A percentile compares a stretch with the other conserved stretches of the same genome.
Conservation (phyloP, 106 monocot species). For the Dioscorea alata region DNA sequence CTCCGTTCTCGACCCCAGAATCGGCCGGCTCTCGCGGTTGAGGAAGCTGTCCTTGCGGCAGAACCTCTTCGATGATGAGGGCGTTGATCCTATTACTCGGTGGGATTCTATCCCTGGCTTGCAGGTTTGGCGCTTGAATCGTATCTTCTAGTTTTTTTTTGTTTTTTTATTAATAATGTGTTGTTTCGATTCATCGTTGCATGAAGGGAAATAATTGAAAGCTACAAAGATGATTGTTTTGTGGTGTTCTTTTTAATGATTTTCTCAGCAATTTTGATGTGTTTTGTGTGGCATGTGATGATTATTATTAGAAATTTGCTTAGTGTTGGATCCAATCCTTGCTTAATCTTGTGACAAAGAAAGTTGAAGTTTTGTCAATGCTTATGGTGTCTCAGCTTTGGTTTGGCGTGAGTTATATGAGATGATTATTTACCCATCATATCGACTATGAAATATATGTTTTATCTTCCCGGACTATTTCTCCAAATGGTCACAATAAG, state of each 20-base stretch:
- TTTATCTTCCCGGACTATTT: too few relatives aligned
- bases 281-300: neutral
- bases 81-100: slow-evolving; percentile 38
- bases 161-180: neutral
- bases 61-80: slow-evolving; percentile 74
- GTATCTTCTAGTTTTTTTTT: neutral
- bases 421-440: too few relatives aligned
- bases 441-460: too few relatives aligned
- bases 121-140: slow-evolving; percentile 22
- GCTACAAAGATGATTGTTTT: neutral
- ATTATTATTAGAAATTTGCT: too few relatives aligned
- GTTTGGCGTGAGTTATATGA: neutral
- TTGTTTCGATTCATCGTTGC: neutral
- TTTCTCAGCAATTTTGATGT: neutral
- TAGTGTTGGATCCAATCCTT: neutral
- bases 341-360: neutral
- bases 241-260: neutral
- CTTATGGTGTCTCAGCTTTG: neutral
- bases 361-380: too few relatives aligned
- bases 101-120: slow-evolving; percentile 62
- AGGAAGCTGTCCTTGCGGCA: slow-evolving; percentile 84
- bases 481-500: too few relatives aligned
- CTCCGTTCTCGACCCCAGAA: slow-evolving; percentile 54
- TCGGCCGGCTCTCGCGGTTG: slow-evolving; percentile 43
- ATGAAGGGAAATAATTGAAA: neutral